Evolutionary conservation across 1,284 basidiomycete genomes (phyloP).

Genomic region (Ustilago esculenta): DNA sequence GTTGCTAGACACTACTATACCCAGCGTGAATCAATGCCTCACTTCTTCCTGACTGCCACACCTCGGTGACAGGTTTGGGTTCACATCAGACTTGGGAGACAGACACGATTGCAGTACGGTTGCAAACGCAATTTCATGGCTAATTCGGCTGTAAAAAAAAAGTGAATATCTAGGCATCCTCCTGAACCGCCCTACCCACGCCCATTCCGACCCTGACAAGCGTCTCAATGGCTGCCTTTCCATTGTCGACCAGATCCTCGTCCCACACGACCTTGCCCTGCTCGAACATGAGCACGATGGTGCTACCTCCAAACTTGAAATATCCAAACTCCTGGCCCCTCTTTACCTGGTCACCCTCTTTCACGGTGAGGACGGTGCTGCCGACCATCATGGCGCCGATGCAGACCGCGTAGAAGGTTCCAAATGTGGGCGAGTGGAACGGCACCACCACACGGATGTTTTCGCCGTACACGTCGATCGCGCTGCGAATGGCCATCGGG

Average conservation of each 20-base stretch:
- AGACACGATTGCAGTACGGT: no score
- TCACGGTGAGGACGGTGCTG: conserved; percentile 80
- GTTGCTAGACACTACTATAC: no score
- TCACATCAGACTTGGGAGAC: no score
- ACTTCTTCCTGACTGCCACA: no score
- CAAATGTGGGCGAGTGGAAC: conserved; percentile 65
- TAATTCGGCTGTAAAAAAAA: no score
- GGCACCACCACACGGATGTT: conserved; percentile 73
- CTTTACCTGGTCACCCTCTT: conserved; percentile 80
- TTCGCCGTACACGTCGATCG: conserved; percentile 92
- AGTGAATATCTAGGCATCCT: no score
- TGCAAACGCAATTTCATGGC: no score
- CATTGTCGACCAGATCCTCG: conserved; percentile 83
- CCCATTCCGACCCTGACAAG: conserved; percentile 73
- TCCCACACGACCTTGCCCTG: conserved; percentile 85
- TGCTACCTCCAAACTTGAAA: conserved; percentile 68
- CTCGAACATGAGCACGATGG: conserved; percentile 70
- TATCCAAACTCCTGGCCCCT: conserved; percentile 85
- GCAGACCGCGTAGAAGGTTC: conserved; percentile 54
- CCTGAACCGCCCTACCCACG: conserved; percentile 47
- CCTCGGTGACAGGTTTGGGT: no score
- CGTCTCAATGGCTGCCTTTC: conserved; percentile 75
- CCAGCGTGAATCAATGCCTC: no score
- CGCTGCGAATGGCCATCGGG: conserved; percentile 80
- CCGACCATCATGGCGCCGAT: conserved; percentile 72